A percentile compares a stretch with the other conserved stretches of the same genome.
Conservation (phyloP, 2,329 filamentous ascomycete species). For the Ophiostoma sp. region DNA sequence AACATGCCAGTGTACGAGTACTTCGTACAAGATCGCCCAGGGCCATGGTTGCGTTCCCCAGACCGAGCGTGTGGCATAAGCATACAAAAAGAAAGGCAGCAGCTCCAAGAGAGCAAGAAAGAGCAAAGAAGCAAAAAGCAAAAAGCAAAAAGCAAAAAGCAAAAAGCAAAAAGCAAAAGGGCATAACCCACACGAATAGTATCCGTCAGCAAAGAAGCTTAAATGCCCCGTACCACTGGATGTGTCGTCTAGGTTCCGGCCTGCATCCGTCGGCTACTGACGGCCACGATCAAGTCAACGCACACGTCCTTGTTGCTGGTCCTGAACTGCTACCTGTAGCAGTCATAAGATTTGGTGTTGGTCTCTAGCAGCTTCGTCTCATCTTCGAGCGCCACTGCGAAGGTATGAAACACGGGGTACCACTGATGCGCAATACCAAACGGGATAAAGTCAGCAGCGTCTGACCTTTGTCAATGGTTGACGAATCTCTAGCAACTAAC, state of each 20-base stretch:
- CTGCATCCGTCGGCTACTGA: neutral
- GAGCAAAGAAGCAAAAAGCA: neutral
- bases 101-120: too few relatives aligned
- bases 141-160: neutral
- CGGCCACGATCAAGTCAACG: neutral
- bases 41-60: too few relatives aligned
- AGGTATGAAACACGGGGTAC: constrained; percentile 1
- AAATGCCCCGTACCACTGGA: constrained; percentile 16
- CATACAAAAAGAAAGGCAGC: too few relatives aligned
- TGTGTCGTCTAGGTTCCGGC: neutral
- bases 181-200: neutral
- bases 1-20: too few relatives aligned
- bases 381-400: neutral
- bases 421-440: constrained; percentile 11
- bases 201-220: constrained; percentile 15
- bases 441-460: neutral
- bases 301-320: too few relatives aligned
- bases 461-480: neutral
- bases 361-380: neutral
- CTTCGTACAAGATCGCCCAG: too few relatives aligned
- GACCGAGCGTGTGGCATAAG: too few relatives aligned
- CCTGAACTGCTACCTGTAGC: neutral
- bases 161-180: neutral
- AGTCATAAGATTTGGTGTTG: neutral
- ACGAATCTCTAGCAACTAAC: too few relatives aligned